Conservation (phyloP, 495 filamentous ascomycete species). For the Talaromyces thailandensis region DNA sequence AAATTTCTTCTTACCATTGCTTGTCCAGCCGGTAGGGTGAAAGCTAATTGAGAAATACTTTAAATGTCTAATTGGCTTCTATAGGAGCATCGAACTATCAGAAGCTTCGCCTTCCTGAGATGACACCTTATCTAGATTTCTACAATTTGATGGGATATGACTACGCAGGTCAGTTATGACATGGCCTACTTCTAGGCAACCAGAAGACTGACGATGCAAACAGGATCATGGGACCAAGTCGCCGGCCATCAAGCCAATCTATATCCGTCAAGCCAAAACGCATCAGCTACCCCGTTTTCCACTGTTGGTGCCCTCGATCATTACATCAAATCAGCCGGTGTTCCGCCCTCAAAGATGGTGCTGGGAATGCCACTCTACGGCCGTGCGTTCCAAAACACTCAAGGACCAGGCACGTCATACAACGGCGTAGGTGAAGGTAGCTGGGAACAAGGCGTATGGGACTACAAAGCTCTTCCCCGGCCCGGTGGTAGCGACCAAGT, state of each 20-base stretch:
- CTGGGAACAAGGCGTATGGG: slow-evolving; percentile 73
- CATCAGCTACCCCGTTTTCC: slow-evolving; percentile 57
- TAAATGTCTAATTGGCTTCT: slow-evolving; percentile 12
- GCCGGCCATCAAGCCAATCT: slow-evolving; percentile 74
- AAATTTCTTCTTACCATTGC: slow-evolving; percentile 75
- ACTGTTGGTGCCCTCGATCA: slow-evolving; percentile 53
- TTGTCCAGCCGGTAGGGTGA: slow-evolving; percentile 35
- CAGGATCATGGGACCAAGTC: slow-evolving; percentile 58
- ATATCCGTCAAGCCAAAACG: slow-evolving; percentile 41
- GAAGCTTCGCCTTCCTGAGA: slow-evolving; percentile 53
- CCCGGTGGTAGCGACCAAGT: slow-evolving; percentile 26
- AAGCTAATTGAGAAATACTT: background rate
- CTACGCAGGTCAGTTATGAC: slow-evolving; percentile 38
- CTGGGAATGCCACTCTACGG: slow-evolving; percentile 85
- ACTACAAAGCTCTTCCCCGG: slow-evolving; percentile 55
- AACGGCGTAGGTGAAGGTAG: slow-evolving; percentile 56
- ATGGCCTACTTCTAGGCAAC: background rate
- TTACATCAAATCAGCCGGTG: slow-evolving; percentile 50
- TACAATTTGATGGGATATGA: slow-evolving; percentile 75
- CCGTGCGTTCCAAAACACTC: slow-evolving; percentile 63
- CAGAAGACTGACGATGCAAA: slow-evolving; percentile 40
- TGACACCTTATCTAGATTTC: slow-evolving; percentile 66
- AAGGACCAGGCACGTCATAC: slow-evolving; percentile 60
- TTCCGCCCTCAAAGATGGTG: slow-evolving; percentile 60
- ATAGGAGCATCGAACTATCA: slow-evolving; percentile 56